Evolutionary conservation across 2,329 filamentous ascomycete species (phyloP), one percentile per base, ranked within the genome.

Genomic region (Colletotrichum orbiculare): DNA sequence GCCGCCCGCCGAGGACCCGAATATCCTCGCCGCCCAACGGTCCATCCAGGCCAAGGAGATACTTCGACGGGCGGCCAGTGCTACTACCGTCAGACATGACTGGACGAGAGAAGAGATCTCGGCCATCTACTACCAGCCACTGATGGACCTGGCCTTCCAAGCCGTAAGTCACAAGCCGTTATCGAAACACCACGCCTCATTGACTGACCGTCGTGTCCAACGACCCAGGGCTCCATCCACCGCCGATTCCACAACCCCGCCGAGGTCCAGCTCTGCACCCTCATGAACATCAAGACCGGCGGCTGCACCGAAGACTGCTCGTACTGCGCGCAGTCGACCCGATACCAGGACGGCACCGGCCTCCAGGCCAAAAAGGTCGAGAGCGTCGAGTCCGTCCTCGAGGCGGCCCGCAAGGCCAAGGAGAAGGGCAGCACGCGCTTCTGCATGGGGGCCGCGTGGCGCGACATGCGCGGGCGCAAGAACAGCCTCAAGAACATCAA

Each of bases 211-310:
- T 46, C 8, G 43, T 34, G 17, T 13, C 42, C 43, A 60, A 15
- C 48, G 54, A 38, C 41, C 43, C 69, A 96, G 93, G 89, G 87
- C 69, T 86, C 85, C 41, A 81, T 97, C 62, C 94, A 97, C 78
- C 89, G 93, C 49, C 90, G 91, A 71, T 96, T 96, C 82, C 94
- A 97, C 79, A 87, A 92, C 73, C 92, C 94, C 7, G 84, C 89
- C 50, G 89, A 92, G 35, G 92, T 97, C 68, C 94, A 97, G 78
- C 91, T 97, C 79, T 97, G 94, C 82, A 97, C 94, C 0, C 84
- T 97, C 64, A 96, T 97, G 92, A 97, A 96, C 83, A 97, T 97
- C 83, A 97, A 97, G 77, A 96, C 93, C 8, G 94, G 94, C 59
- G 94, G 94, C 52, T 97, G 94, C 79, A 93, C 88, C 71, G 94